Base-by-base conservation (phyloP, 495 filamentous ascomycete species). In the Tuber calosporum region DNA sequence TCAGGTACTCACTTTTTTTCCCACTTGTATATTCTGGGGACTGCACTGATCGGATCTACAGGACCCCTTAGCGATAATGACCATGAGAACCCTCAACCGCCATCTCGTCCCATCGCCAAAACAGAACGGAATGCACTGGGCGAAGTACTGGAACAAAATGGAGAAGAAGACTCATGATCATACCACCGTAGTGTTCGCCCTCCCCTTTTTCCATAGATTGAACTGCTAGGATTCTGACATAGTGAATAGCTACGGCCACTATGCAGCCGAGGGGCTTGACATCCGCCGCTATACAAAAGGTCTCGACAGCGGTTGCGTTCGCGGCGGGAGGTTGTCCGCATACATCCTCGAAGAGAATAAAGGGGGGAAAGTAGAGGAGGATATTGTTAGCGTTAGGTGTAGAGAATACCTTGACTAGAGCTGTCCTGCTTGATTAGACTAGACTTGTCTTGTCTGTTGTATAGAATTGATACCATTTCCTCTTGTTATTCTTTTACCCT, bases 41-140 rank as follows among this genome's bases (percentile, higher is more conserved):
- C 19, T 39, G 9, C 17, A 17, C 53, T 62, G 26, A 62, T 17
- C 26, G 13, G 37, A 69, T 34, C 34, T n/a, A 26, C 92, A 97
- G 77, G 92, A 97, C 83, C 89, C 93, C 0, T 88, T 87, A 78
- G 88, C 88, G 66, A 90, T 90, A 20, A 97, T 98, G 93, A 94
- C 91, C 78, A 96, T 99, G 93, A 88, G 92, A 68, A 92, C 88
- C 4, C 89, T 97, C 66, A 75, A 78, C 19, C 67, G 75, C 43
- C 69, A 71, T 19, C 74, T 72, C n/a, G 67, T 82, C 1, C 80
- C 81, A 58, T 11, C 68, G n/a, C 34, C 37, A 26, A 38, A 68
- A 20, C 66, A 70, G 15, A 36, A 71, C 19, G 77, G 78, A 36
- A 72, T 70, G 20, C 80, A 82, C 48, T 81, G 80, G 80, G 80